Conservation (phyloP, 441 rosid genomes). For the Raphanus hybrid region DNA sequence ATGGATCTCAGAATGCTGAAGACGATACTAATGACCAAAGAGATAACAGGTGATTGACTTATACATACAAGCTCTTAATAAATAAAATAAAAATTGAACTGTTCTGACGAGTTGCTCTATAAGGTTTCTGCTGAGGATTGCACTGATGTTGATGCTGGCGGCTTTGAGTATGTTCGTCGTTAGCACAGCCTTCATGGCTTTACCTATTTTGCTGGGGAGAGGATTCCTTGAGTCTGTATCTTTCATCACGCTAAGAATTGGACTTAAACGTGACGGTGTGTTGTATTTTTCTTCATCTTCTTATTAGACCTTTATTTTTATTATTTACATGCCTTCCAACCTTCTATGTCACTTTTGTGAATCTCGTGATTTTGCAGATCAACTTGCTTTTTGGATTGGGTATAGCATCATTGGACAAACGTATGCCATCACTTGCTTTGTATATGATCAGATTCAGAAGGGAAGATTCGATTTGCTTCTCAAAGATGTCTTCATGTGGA, state of each 20-base stretch:
- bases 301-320: neutral
- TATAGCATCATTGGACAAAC: conserved; percentile 7
- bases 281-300: neutral
- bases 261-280: conserved; percentile 27
- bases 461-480: conserved; percentile 29
- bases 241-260: conserved; percentile 12
- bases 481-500: neutral
- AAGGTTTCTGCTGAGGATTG: conserved; percentile 34
- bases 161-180: conserved; percentile 26
- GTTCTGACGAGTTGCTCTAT: conserved; percentile 16
- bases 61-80: neutral
- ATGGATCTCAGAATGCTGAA: conserved; percentile 32
- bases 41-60: conserved; percentile 13
- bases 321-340: neutral
- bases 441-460: conserved; percentile 26
- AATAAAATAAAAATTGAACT: neutral
- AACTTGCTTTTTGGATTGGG: conserved; percentile 32
- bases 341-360: neutral
- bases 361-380: conserved; percentile 22
- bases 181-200: conserved; percentile 25
- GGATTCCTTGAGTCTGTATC: conserved; percentile 4
- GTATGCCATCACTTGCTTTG: conserved; percentile 18
- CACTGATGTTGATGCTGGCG: conserved; percentile 30
- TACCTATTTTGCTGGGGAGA: conserved; percentile 34
- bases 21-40: conserved; percentile 6